These are phyloP conservation scores for Alternaria brassicicola DNA, from an alignment of 2,329 filamentous ascomycete genomes.

Conservation along the genomic window DNA sequence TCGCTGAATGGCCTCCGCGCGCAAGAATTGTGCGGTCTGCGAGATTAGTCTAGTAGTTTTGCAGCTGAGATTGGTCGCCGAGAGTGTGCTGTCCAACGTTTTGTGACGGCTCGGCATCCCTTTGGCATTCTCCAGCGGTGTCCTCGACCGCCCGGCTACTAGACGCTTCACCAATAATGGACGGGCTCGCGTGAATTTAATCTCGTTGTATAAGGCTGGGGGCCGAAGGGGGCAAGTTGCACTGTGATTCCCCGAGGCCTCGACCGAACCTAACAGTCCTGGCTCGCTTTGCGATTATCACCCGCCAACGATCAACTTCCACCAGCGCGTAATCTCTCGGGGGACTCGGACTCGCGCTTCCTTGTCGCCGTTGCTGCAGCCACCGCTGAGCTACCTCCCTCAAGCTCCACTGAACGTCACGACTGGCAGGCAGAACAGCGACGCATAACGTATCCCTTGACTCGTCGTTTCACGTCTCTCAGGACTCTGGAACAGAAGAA, in stretches of 20 bases:
- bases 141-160: constrained; percentile 9
- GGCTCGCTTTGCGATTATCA: neutral
- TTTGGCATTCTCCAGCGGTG: constrained; percentile 6
- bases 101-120: constrained; percentile 20
- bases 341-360: constrained; percentile 1
- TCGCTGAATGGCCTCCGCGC: constrained; percentile 18
- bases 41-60: constrained; percentile 7
- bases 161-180: constrained; percentile 9
- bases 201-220: constrained; percentile 20
- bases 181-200: constrained; percentile 5
- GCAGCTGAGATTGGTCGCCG: constrained; percentile 9
- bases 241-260: constrained; percentile 5
- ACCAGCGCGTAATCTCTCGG: neutral
- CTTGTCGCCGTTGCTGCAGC: constrained; percentile 1
- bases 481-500: constrained; percentile 31
- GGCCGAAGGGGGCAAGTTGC: constrained; percentile 12
- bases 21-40: constrained; percentile 2
- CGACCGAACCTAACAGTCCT: constrained; percentile 5
- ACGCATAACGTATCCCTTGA: constrained; percentile 21
- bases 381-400: neutral
- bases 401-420: constrained; percentile 2
- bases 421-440: constrained; percentile 8
- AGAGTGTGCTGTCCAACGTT: constrained; percentile 13
- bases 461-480: constrained; percentile 25
- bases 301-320: constrained; percentile 7